phyloP scores from a whole-genome alignment of 176 grass and related monocot genomes.

The Cenchrus purpureus region DNA sequence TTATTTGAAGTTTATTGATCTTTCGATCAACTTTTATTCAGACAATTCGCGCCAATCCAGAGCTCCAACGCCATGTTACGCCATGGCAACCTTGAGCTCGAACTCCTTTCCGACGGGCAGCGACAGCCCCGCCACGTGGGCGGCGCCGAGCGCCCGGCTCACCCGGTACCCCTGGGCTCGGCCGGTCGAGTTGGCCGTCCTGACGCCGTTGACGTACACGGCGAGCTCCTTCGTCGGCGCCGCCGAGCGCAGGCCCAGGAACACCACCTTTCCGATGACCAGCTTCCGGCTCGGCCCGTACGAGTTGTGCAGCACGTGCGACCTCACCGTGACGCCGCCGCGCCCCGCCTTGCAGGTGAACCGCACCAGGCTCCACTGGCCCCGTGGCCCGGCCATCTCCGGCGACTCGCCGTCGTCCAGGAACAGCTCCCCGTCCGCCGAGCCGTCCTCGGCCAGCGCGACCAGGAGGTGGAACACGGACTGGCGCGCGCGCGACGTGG shows the following conservation, averaged over 20 bases:
- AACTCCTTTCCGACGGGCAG: conserved; percentile 63
- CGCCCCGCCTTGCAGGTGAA: conserved; percentile 37
- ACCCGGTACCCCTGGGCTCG: neutral
- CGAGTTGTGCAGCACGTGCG: conserved; percentile 59
- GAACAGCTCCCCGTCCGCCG: conserved; percentile 62
- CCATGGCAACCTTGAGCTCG: conserved; percentile 59
- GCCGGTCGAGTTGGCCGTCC: conserved; percentile 26
- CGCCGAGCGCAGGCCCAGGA: conserved; percentile 54
- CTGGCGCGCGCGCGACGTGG: conserved; percentile 43
- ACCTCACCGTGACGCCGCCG: conserved; percentile 41
- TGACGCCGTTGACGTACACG: conserved; percentile 41
- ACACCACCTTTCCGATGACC: conserved; percentile 58
- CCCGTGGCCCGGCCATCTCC: conserved; percentile 58
- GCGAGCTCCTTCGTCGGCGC: conserved; percentile 3
- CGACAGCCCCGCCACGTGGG: conserved; percentile 54
- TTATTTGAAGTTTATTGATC: conserved; percentile 19
- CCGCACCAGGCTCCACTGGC: conserved; percentile 54
- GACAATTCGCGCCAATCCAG: neutral
- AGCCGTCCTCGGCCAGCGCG: conserved; percentile 46
- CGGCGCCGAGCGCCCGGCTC: conserved; percentile 28
- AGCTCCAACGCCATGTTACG: neutral
- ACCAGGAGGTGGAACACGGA: conserved; percentile 67
- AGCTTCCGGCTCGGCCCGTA: conserved; percentile 46
- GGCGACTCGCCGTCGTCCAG: conserved; percentile 70
- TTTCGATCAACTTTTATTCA: neutral